These are phyloP conservation scores for Colletotrichum lindemuthianum DNA, from an alignment of 2,329 filamentous ascomycete species.

Conservation along the genomic window DNA sequence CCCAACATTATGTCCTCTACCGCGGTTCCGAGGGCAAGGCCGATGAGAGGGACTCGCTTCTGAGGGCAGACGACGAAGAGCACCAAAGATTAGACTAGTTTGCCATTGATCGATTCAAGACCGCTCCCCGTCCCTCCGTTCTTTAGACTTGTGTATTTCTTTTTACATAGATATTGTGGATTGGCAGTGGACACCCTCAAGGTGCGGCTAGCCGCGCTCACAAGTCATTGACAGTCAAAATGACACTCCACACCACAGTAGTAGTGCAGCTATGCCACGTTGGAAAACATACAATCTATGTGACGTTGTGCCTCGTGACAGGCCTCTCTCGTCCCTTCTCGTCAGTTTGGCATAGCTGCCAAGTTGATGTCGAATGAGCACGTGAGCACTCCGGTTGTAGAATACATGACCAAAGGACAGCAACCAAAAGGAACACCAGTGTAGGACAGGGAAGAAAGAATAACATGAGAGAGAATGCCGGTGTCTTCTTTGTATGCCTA, in stretches of 20 bases:
- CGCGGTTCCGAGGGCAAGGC: constrained; percentile 37
- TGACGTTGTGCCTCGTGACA: too few relatives aligned
- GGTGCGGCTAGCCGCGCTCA: too few relatives aligned
- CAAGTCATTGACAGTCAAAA: too few relatives aligned
- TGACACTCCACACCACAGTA: too few relatives aligned
- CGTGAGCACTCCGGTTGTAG: constrained; percentile 1
- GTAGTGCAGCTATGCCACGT: too few relatives aligned
- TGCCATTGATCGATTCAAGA: not conserved
- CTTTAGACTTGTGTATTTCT: not conserved
- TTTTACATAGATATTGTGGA: too few relatives aligned
- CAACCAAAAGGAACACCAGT: constrained; percentile 8
- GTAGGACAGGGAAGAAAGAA: constrained; percentile 27
- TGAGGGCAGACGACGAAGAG: constrained; percentile 32
- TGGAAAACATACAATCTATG: too few relatives aligned
- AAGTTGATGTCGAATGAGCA: not conserved
- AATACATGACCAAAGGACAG: not conserved
- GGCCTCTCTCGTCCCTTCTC: too few relatives aligned
- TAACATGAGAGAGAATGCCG: constrained; percentile 25
- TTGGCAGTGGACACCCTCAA: too few relatives aligned
- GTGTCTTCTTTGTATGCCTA: constrained; percentile 28
- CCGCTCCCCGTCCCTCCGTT: not conserved
- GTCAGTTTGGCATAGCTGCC: too few relatives aligned
- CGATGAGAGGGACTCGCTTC: constrained; percentile 35
- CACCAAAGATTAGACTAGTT: constrained; percentile 37
- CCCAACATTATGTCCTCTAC: constrained; percentile 90